Evolutionary conservation across 495 filamentous ascomycete species (phyloP).

Genomic region (Penicillium egyptiacum): DNA sequence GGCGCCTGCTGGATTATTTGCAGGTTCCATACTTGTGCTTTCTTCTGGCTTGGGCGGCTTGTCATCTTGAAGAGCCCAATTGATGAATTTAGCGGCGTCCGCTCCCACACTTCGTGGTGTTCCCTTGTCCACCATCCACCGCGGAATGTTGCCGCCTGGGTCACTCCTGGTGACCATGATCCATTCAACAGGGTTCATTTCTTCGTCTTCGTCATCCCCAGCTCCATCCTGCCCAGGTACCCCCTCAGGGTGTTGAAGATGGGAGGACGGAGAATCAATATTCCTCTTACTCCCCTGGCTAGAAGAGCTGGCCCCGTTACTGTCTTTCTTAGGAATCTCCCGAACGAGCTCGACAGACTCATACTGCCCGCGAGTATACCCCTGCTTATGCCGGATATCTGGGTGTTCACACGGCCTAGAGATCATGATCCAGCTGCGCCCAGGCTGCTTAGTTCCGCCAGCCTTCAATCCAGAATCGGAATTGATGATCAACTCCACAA

Average conservation of each 20-base stretch:
- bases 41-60: constrained; percentile 43
- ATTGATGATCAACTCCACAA: constrained; percentile 73
- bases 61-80: constrained; percentile 70
- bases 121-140: constrained; percentile 92
- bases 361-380: constrained; percentile 80
- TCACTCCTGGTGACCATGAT: constrained; percentile 96
- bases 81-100: constrained; percentile 81
- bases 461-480: constrained; percentile 35
- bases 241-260: constrained; percentile 25
- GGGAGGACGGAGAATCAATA: constrained; percentile 4
- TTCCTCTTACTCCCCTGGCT: constrained; percentile 7
- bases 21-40: constrained; percentile 15
- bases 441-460: constrained; percentile 25
- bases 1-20: constrained; percentile 8
- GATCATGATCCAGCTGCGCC: constrained; percentile 76
- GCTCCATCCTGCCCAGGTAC: constrained; percentile 33
- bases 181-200: constrained; percentile 80
- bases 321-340: constrained; percentile 61
- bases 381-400: constrained; percentile 62
- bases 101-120: constrained; percentile 80
- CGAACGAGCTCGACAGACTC: constrained; percentile 91
- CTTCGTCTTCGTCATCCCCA: constrained; percentile 50
- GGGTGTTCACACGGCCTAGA: constrained; percentile 80
- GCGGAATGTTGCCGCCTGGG: constrained; percentile 86
- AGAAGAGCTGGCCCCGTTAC: constrained; percentile 6